Evolutionary conservation across 345 rosid species (phyloP).

Genomic region (Mangifera indica): DNA sequence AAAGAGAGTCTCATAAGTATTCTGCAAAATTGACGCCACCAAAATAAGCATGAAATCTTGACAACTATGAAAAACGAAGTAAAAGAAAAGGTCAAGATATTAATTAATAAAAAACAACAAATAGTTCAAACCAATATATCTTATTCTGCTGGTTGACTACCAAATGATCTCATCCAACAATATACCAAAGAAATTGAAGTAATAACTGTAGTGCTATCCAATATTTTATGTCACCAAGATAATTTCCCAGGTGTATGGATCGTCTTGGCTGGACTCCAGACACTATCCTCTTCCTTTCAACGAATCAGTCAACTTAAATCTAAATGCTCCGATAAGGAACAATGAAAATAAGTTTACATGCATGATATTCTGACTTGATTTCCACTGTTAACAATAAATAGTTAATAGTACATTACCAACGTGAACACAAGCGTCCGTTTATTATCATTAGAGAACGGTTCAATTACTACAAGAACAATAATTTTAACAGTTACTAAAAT

Average conservation of each 20-base stretch:
- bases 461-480: not conserved
- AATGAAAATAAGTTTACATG: not conserved
- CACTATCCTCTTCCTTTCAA: conserved; percentile 70
- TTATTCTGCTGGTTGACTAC: not conserved
- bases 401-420: not conserved
- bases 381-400: not conserved
- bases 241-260: conserved; percentile 82
- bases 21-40: conserved; percentile 46
- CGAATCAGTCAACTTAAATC: not conserved
- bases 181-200: not conserved
- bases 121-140: not conserved
- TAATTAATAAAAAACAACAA: not conserved
- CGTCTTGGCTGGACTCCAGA: conserved; percentile 98
- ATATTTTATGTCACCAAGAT: conserved; percentile 88
- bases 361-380: not conserved
- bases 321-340: too few species aligned
- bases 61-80: not conserved
- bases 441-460: not conserved
- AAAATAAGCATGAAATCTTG: not conserved
- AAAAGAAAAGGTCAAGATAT: not conserved
- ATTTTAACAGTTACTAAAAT: not conserved
- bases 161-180: conserved; percentile 4
- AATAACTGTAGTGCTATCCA: conserved; percentile 82
- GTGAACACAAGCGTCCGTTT: not conserved
- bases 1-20: conserved; percentile 77